Base-by-base conservation (phyloP, 192 early-diverging fungal species). In the Mortierella antarctica region DNA sequence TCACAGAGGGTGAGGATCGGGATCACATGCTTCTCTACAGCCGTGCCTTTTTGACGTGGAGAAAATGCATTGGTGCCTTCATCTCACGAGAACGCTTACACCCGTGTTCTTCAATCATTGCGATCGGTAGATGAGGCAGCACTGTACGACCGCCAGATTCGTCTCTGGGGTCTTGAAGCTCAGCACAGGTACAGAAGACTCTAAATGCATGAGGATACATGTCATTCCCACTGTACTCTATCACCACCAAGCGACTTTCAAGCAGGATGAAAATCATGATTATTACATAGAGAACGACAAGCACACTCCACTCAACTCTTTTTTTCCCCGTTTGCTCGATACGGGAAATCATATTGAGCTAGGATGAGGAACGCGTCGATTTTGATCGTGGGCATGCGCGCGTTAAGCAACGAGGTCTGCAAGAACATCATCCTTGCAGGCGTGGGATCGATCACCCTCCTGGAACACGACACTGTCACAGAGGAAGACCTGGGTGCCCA, bases 141-240 rank as follows among this genome's bases (percentile, higher is more conserved):
- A 46, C 88, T 99, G 13, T 99, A 99, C 61, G 97, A 99, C 88
- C 87, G 97, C 31, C 97, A 99, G 87, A 99, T 99, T 75, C 89
- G 97, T 59, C 85, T 99, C 20, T 99, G 97, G 97, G 97, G 97
- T 11, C 66, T 98, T 57, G 95, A 97, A 66, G 94, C 96, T 39
- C 97, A 99, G 73, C 88, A 88, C 63, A 82, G 91, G 94, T 93
- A 77, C 21, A 13, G 23, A 59, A 55, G 39, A n/a, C 31, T 31
- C 31, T 31, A 67, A 13, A n/a, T n/a, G n/a, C n/a, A n/a, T n/a
- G n/a, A n/a, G n/a, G 18, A 47, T 8, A 17, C 40, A n/a, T 42
- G 7, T 60, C 41, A 0, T 3, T 31, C 9, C 11, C 7, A 42
- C 58, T 44, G 12, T 17, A 7, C 5, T 6, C 31, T 31, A 31